Evolutionary conservation across 108 stramenopile species (phyloP).

Genomic region (Conticribra weissflogii): DNA sequence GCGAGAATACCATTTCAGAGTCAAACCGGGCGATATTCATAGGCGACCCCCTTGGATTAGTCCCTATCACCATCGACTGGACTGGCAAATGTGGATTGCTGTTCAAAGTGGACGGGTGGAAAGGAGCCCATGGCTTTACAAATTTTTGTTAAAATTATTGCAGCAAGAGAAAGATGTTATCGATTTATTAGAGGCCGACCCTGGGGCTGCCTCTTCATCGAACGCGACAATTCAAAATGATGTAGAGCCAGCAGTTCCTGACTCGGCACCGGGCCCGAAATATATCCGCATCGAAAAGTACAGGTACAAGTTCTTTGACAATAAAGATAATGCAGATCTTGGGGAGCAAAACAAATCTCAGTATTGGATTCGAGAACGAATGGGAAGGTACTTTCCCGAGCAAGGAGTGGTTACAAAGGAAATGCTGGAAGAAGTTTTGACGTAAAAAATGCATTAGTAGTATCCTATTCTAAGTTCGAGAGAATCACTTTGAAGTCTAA

Average conservation of each 20-base stretch:
- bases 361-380: slow-evolving; percentile 62
- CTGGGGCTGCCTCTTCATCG: slow-evolving; percentile 23
- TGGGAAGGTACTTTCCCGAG: slow-evolving; percentile 54
- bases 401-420: slow-evolving; percentile 54
- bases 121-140: slow-evolving; percentile 60
- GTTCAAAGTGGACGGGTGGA: slow-evolving; percentile 36
- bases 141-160: slow-evolving; percentile 54
- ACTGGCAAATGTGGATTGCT: slow-evolving; percentile 80
- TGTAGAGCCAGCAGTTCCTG: not conserved
- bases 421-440: slow-evolving; percentile 20
- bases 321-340: not conserved
- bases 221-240: not conserved
- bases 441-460: not conserved
- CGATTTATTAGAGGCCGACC: slow-evolving; percentile 55
- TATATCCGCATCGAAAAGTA: slow-evolving; percentile 69
- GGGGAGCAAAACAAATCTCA: slow-evolving; percentile 16
- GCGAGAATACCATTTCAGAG: slow-evolving; percentile 71
- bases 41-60: slow-evolving; percentile 51
- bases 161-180: slow-evolving; percentile 58
- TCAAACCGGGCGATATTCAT: slow-evolving; percentile 61
- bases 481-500: too few relatives aligned
- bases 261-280: slow-evolving; percentile 33
- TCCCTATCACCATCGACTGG: slow-evolving; percentile 69
- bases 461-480: not conserved
- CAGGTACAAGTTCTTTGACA: slow-evolving; percentile 48